Evolutionary conservation across 352 stramenopile species (phyloP).

Genomic region (Bremia lactucae): DNA sequence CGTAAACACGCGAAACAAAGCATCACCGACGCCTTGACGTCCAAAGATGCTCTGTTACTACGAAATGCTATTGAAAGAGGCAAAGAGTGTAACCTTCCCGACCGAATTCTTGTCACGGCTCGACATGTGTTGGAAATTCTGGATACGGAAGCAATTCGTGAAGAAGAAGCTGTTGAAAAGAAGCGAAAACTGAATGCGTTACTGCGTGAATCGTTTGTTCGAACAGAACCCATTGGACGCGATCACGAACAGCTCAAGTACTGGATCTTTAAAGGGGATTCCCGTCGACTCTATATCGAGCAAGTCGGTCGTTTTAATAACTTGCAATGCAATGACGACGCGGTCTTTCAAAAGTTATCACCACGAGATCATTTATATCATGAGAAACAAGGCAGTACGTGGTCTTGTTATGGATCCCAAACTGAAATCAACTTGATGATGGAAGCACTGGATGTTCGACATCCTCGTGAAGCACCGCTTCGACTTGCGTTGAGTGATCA

Average conservation of each 20-base stretch:
- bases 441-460: conserved; percentile 38
- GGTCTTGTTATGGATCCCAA: conserved; percentile 61
- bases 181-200: conserved; percentile 53
- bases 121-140: conserved; percentile 69
- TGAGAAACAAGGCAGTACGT: conserved; percentile 24
- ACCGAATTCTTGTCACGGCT: conserved; percentile 57
- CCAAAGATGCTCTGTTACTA: conserved; percentile 46
- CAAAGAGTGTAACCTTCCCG: conserved; percentile 52
- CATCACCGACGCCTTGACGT: conserved; percentile 51
- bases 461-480: conserved; percentile 40
- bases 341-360: conserved; percentile 16
- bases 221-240: conserved; percentile 59
- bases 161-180: conserved; percentile 48
- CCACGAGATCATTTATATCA: conserved; percentile 14
- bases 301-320: conserved; percentile 29
- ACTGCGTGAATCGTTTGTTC: conserved; percentile 62
- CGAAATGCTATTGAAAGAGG: conserved; percentile 56
- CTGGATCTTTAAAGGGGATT: conserved; percentile 67
- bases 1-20: conserved; percentile 45
- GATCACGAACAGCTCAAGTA: conserved; percentile 51
- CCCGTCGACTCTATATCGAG: conserved; percentile 60
- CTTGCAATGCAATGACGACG: conserved; percentile 39
- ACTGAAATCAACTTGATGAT: conserved; percentile 49
- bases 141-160: conserved; percentile 47
- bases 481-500: conserved; percentile 44